A percentile compares a stretch with the other conserved stretches of the same genome.
Conservation (phyloP, 192 early-diverging fungal genomes). For the Entomortierella chlamydospora region DNA sequence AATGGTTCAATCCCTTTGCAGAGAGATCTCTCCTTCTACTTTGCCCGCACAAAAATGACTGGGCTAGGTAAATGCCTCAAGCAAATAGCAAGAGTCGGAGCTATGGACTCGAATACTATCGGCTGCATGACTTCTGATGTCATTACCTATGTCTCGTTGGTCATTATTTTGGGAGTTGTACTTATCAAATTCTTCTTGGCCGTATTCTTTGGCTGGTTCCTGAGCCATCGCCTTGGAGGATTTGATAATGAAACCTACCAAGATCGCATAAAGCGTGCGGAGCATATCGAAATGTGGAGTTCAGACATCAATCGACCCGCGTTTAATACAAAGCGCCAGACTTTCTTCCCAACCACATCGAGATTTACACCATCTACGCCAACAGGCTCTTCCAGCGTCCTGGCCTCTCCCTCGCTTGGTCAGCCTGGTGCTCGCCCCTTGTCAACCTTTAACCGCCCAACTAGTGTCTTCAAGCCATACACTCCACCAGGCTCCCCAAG, state of each 20-base stretch:
- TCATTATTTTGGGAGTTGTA: slow-evolving; percentile 73
- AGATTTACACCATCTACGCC: slow-evolving; percentile 56
- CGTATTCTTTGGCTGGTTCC: slow-evolving; percentile 84
- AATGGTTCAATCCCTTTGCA: slow-evolving; percentile 28
- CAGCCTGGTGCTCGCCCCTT: slow-evolving; percentile 25
- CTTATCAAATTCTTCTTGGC: slow-evolving; percentile 81
- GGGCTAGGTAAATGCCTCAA: slow-evolving; percentile 75
- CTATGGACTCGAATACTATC: slow-evolving; percentile 79
- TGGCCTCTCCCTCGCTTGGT: slow-evolving; percentile 24
- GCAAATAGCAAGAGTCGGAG: slow-evolving; percentile 81
- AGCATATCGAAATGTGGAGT: slow-evolving; percentile 82
- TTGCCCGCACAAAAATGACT: slow-evolving; percentile 55
- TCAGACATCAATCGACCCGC: slow-evolving; percentile 72
- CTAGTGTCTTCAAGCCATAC: slow-evolving; percentile 49
- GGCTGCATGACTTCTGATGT: slow-evolving; percentile 89
- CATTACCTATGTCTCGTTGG: slow-evolving; percentile 79
- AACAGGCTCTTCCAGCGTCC: slow-evolving; percentile 13
- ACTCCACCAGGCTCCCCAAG: slow-evolving; percentile 46
- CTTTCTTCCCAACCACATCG: slow-evolving; percentile 43
- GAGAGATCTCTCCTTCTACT: slow-evolving; percentile 56
- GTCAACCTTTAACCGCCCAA: slow-evolving; percentile 48
- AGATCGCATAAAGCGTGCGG: slow-evolving; percentile 74
- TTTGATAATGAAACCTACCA: slow-evolving; percentile 74
- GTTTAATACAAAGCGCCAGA: slow-evolving; percentile 52
- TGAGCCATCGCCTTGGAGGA: slow-evolving; percentile 80